Base-by-base conservation (phyloP, 2,329 filamentous ascomycete genomes). In the Aspergillus amoenus region DNA sequence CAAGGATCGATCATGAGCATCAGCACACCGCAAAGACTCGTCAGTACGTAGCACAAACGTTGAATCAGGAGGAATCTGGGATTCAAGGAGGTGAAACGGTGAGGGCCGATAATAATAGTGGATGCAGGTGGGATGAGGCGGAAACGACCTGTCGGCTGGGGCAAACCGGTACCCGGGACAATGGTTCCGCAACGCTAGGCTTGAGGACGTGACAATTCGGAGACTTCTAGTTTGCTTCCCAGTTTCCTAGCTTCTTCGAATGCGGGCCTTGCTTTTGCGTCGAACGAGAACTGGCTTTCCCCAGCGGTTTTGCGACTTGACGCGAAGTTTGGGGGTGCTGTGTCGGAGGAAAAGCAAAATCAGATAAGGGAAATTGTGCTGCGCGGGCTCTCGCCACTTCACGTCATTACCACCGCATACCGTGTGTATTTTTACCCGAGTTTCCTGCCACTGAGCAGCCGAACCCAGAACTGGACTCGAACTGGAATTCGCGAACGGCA, bases 101-200 rank as follows among this genome's bases (percentile, higher is more conserved):
- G 48, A 32, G 21, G 22, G 21, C 41, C n/a, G 43, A 37, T 47
- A 41, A 34, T 40, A 17, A 21, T 15, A 47, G 45, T 47, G 34
- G 30, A 40, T 27, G 34, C 43, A 60, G 54, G 63, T 62, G 63
- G 60, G 54, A 64, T 60, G 59, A 59, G 62, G 59, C 57, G 56
- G 52, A 49, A 56, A 55, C n/a, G 53, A n/a, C 37, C 49, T 52
- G 41, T 63, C 47, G 57, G 47, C 60, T 63, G 63, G 60, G 61
- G 59, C 61, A 62, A 59, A 62, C 57, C 58, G 58, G 56, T 56
- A 52, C 64, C 27, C 64, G 61, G 64, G 59, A 63, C 40, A 53
- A 44, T 54, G 62, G 63, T 65, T 64, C 64, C 63, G 64, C 53
- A 47, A 37, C 45, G 48, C 61, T 64, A 64, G 53, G 51, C 43